Percentiles rank a stretch among this genome's conserved stretches.
These are phyloP conservation scores for Peziza echinospora DNA, from an alignment of 495 filamentous ascomycete genomes.

Conservation along the genomic window DNA sequence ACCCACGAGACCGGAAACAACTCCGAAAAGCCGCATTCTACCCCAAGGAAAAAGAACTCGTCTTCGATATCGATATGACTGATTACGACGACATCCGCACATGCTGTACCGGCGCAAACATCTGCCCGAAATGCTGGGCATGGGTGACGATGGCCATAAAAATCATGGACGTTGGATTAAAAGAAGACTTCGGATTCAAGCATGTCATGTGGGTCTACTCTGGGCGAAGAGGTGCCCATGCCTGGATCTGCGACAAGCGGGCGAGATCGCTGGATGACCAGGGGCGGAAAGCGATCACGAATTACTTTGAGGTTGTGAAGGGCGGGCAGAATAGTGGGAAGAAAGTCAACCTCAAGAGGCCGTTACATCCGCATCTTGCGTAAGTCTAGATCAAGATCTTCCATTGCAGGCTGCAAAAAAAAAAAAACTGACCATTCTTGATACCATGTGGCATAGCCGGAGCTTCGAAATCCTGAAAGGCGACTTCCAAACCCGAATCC, in stretches of 20 bases:
- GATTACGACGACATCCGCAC: constrained; percentile 95
- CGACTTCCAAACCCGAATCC: constrained; percentile 60
- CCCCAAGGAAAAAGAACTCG: constrained; percentile 72
- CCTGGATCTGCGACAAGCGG: constrained; percentile 90
- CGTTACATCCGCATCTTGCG: constrained; percentile 74
- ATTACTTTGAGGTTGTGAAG: constrained; percentile 68
- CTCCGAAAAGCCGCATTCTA: constrained; percentile 54
- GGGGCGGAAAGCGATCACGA: constrained; percentile 58
- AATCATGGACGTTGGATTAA: constrained; percentile 62
- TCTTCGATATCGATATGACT: constrained; percentile 98
- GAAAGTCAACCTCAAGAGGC: constrained; percentile 63
- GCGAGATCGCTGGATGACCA: constrained; percentile 66
- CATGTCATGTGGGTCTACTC: constrained; percentile 98
- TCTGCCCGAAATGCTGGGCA: constrained; percentile 84
- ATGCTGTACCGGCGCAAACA: constrained; percentile 80
- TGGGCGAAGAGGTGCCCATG: constrained; percentile 84
- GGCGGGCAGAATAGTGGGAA: constrained; percentile 72
- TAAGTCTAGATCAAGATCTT: no score
- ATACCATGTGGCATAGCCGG: constrained; percentile 27
- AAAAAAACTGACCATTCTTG: not conserved
- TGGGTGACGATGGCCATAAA: constrained; percentile 97
- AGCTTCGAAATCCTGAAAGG: constrained; percentile 62
- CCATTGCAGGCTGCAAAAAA: not conserved
- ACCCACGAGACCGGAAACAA: constrained; percentile 81
- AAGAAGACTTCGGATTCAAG: constrained; percentile 87